Base-by-base conservation (phyloP, 2,329 filamentous ascomycete species). In the Tolypocladium amazonense region DNA sequence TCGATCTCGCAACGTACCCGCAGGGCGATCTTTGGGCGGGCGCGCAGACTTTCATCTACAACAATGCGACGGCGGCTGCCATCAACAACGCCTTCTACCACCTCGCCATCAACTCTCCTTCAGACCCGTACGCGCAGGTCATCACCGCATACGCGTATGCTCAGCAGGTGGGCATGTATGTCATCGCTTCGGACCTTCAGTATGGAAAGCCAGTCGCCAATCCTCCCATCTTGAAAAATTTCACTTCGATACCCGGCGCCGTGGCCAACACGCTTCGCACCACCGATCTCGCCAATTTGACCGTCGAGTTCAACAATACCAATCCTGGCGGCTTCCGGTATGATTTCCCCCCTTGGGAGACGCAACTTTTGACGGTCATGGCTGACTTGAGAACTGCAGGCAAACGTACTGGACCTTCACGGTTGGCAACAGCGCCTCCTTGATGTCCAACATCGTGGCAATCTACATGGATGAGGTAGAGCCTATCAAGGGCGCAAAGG, bases 1-100 rank as follows among this genome's bases (percentile, higher is more conserved):
- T 85, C 67, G 72, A 76, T 27, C 66, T 80, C 18, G 68, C 68
- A 15, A 74, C 75, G 0, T 71, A 73, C 54, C 67, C 70, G 1
- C 72, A 70, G 18, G 72, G 71, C 15, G 38, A 68, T 2, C 67
- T 79, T 57, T 76, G 74, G 71, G 76, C 73, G 39, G 74, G 75
- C 9, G 58, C 69, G 5, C 66, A 69, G 33, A 64, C 66, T 7
- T 75, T 71, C 61, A 52, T 62, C 45, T 69, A 68, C 60, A 67
- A 69, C 6, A 60, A 69, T 8, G 62, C 65, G 43, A 64, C 65
- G 18, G 59, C 61, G 12, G 45, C 61, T 33, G 60, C 64, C 3
- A 61, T 66, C 35, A 67, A 63, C 60, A 50, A 64, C 2, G 62
- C 66, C 25, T 67, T 68, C 58, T 60, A 62, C 25, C 47, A 66